Conservation (phyloP, 441 rosid species). For the Theobroma grandiflorum region DNA sequence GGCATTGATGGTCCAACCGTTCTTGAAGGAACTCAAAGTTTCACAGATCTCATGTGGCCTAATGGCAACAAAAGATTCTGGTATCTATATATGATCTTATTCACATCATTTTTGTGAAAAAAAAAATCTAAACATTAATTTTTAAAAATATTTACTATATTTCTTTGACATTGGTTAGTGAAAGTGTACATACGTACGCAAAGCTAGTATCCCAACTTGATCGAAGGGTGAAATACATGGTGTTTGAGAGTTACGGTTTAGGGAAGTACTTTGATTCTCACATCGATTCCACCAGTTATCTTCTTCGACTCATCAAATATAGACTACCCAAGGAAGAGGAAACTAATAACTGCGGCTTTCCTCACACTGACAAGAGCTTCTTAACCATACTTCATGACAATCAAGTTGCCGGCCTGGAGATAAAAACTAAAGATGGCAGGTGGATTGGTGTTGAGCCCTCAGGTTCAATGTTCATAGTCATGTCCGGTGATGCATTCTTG, state of each 20-base stretch:
- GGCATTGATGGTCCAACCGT: constrained; percentile 49
- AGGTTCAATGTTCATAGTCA: constrained; percentile 51
- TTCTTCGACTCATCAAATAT: constrained; percentile 42
- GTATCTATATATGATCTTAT: constrained; percentile 28
- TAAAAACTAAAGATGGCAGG: constrained; percentile 45
- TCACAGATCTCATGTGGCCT: constrained; percentile 60
- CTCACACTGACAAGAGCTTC: constrained; percentile 50
- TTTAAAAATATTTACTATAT: background rate
- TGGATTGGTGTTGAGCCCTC: constrained; percentile 59
- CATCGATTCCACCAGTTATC: constrained; percentile 34
- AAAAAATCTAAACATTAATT: background rate
- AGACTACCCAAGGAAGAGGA: constrained; percentile 14
- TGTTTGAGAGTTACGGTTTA: constrained; percentile 42
- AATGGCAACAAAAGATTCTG: constrained; percentile 47
- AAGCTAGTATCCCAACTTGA: constrained; percentile 42
- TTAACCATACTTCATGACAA: constrained; percentile 60
- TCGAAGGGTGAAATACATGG: constrained; percentile 33
- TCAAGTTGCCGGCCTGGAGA: constrained; percentile 57
- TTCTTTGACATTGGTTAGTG: constrained; percentile 25
- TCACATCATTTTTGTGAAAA: background rate
- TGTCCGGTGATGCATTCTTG: constrained; percentile 64
- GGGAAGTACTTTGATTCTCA: constrained; percentile 34
- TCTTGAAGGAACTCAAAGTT: constrained; percentile 37
- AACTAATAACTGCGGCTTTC: constrained; percentile 28
- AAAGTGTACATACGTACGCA: constrained; percentile 42